Evolutionary conservation across 2,329 filamentous ascomycete genomes (phyloP).

Genomic region (Hortaea werneckii): DNA sequence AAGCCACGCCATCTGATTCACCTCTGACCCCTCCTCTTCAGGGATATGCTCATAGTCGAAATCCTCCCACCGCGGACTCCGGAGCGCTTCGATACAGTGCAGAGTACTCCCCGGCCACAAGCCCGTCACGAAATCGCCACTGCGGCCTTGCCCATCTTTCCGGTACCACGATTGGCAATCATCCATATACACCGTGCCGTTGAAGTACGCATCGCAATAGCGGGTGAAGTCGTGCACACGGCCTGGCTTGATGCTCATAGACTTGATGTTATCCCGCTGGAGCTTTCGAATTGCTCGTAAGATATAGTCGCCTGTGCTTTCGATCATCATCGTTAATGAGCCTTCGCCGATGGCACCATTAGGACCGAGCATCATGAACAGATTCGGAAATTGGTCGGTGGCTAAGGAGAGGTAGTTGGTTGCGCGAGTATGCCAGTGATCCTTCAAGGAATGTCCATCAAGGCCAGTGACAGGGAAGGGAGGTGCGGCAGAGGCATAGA

Average conservation of each 20-base stretch:
- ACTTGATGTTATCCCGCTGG: constrained; percentile 32
- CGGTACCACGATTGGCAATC: constrained; percentile 66
- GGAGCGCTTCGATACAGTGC: constrained; percentile 49
- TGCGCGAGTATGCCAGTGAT: constrained; percentile 27
- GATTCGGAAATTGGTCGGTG: constrained; percentile 26
- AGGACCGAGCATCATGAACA: constrained; percentile 34
- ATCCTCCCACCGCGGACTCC: constrained; percentile 50
- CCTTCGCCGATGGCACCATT: constrained; percentile 33
- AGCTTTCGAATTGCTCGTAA: constrained; percentile 31
- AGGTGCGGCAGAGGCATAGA: constrained; percentile 29
- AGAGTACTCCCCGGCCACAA: constrained; percentile 59
- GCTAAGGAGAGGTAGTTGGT: constrained; percentile 16
- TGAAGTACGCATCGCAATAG: constrained; percentile 39
- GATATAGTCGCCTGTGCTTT: constrained; percentile 28
- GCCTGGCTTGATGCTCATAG: constrained; percentile 35
- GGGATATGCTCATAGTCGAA: constrained; percentile 42
- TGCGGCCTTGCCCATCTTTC: constrained; percentile 38
- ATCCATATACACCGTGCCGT: constrained; percentile 43
- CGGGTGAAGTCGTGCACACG: constrained; percentile 43
- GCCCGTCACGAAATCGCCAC: constrained; percentile 54
- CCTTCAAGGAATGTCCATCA: constrained; percentile 17
- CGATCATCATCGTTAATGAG: constrained; percentile 32
- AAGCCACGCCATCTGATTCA: constrained; percentile 51
- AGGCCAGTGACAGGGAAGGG: constrained; percentile 29
- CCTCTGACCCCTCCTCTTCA: constrained; percentile 22